These are phyloP conservation scores for Cryptosporidium xiaoi DNA, from an alignment of 169 alveolate genomes.

Conservation along the genomic window DNA sequence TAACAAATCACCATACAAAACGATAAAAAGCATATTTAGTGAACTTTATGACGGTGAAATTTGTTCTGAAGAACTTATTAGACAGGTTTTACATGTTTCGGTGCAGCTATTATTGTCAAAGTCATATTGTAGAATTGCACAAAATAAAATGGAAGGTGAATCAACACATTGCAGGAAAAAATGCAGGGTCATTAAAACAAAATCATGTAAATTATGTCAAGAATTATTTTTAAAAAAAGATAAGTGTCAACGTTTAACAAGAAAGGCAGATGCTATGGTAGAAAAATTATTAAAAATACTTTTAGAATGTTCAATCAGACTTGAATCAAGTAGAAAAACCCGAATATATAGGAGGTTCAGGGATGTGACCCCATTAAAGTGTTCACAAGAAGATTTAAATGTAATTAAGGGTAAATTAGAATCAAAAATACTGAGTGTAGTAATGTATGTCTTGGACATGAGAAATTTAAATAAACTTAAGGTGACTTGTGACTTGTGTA, in stretches of 20 bases:
- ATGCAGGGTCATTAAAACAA: slow-evolving; percentile 10
- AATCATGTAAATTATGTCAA: slow-evolving; percentile 15
- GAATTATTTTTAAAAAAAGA: slow-evolving; percentile 3
- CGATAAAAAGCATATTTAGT: neutral
- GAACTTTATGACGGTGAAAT: neutral
- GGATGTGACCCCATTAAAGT: slow-evolving; percentile 11
- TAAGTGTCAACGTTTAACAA: slow-evolving; percentile 1
- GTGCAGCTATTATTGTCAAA: slow-evolving; percentile 3
- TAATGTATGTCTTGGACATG: neutral
- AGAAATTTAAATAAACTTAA: slow-evolving; percentile 9
- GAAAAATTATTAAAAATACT: neutral
- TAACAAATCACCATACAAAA: neutral
- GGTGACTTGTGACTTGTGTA: slow-evolving; percentile 1
- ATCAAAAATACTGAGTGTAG: neutral
- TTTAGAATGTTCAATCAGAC: neutral
- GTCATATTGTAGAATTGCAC: slow-evolving; percentile 14
- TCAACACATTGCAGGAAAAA: slow-evolving; percentile 33
- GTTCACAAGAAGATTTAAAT: slow-evolving; percentile 15
- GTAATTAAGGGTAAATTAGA: slow-evolving; percentile 10
- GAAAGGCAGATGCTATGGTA: neutral
- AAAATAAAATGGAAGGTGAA: slow-evolving; percentile 17
- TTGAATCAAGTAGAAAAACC: neutral
- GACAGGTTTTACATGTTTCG: neutral
- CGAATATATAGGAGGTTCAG: neutral
- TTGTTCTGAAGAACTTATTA: slow-evolving; percentile 12